A percentile compares a stretch with the other conserved stretches of the same genome.
These are phyloP conservation scores for Termitomyces sp. DNA, from an alignment of 768 basidiomycete species.

Conservation along the genomic window DNA sequence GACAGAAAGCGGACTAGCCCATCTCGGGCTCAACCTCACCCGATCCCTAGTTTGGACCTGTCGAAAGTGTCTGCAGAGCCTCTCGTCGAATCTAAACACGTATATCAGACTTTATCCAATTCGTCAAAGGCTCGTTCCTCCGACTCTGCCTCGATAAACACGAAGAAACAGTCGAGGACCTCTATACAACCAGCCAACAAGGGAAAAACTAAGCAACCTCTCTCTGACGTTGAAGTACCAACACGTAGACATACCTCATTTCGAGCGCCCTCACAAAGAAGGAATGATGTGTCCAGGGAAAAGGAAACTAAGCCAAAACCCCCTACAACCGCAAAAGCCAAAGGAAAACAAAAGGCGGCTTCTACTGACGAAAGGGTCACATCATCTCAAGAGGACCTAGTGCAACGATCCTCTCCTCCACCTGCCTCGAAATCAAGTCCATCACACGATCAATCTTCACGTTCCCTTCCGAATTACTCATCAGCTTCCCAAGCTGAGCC, in stretches of 20 bases:
- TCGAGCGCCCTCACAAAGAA: background rate
- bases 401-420: constrained; percentile 19
- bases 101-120: background rate
- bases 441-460: background rate
- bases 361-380: background rate
- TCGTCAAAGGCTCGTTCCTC: background rate
- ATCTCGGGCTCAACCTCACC: background rate
- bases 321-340: constrained; percentile 3
- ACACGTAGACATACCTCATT: background rate
- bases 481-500: background rate
- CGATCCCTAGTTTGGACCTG: constrained; percentile 15
- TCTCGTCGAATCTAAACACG: background rate
- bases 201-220: background rate
- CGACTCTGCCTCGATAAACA: background rate
- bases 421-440: background rate
- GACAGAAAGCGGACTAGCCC: background rate
- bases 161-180: background rate
- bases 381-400: constrained; percentile 1
- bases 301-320: background rate
- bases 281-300: background rate
- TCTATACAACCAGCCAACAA: background rate
- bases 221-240: constrained; percentile 12
- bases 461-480: background rate
- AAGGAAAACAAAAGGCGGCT: constrained; percentile 12
- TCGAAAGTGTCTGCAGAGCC: constrained; percentile 1